Base-by-base conservation (phyloP, 495 filamentous ascomycete genomes). In the Viridothelium virens region DNA sequence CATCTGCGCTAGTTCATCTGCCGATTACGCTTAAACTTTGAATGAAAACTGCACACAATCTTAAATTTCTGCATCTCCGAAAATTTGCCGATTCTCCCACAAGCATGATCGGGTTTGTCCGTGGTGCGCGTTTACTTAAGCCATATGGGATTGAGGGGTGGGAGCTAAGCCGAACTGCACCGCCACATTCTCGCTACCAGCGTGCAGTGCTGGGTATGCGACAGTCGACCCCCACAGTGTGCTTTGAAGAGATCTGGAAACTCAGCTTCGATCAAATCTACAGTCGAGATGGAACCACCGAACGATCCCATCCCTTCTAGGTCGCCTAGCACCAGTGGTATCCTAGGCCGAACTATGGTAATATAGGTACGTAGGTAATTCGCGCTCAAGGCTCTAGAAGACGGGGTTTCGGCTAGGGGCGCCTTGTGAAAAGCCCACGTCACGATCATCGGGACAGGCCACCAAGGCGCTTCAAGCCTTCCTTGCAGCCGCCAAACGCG, bases 401-500 rank as follows among this genome's bases (percentile, higher is more conserved):
- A 44, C 41, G 41, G 41, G 41, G 41, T 44, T 44, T 44, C 14
- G 7, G 7, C 25, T 36, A 7, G 53, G 33, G 31, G 31, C 31
- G 53, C 53, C 6, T 9, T 9, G 31, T 33, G 18, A 14, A 36
- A 59, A 36, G 53, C 31, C 53, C 53, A 59, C 53, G 53, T 59
- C 53, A 59, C 3, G 53, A 59, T 59, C 53, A 59, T 18, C 53
- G 53, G 53, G 53, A 9, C 6, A 44, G 31, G 53, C 25, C 6
- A 25, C 25, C 25, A 25, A 11, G 53, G 48, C 48, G 48, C 18
- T 18, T 18, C 53, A 3, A 59, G 53, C 53, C 53, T 59, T 59
- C 53, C 53, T 7, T 59, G 53, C 31, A 59, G 53, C 53, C 53
- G 53, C 53, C 11, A 7, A 34, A 18, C 53, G 53, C 53, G 33